Percentiles rank a stretch among this genome's conserved stretches.
Conservation (phyloP, 257 asterid genomes). For the Nicotiana tomentosiformis region DNA sequence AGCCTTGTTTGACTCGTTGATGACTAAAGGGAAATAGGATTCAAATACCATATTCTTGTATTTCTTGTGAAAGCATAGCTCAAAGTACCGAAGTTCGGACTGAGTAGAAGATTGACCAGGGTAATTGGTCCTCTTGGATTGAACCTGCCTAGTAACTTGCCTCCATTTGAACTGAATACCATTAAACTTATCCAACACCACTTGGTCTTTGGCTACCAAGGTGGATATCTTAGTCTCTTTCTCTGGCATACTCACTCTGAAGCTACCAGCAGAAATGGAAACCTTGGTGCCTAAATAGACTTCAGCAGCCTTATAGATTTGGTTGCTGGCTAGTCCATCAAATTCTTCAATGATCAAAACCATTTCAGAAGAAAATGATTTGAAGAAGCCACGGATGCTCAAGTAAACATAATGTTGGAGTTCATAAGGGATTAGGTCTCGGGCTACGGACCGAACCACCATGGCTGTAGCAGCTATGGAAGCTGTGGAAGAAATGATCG, state of each 20-base stretch:
- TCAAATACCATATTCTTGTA: conserved; percentile 29
- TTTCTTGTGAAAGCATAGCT: conserved; percentile 35
- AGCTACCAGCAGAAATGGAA: conserved; percentile 21
- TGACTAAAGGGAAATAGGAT: conserved; percentile 30
- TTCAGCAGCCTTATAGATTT: conserved; percentile 40
- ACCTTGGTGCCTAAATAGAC: conserved; percentile 32
- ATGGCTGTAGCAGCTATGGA: conserved; percentile 48
- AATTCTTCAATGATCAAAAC: conserved; percentile 33
- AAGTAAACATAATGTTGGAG: conserved; percentile 23
- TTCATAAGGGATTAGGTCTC: conserved; percentile 37
- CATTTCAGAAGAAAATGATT: conserved; percentile 28
- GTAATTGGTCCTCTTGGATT: conserved; percentile 17
- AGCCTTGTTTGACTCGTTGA: conserved; percentile 17
- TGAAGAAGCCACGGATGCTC: conserved; percentile 19
- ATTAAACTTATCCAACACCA: conserved; percentile 23
- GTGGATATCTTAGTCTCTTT: conserved; percentile 36
- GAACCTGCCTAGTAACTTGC: conserved; percentile 21
- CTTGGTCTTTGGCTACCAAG: conserved; percentile 27
- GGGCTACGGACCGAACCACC: conserved; percentile 38
- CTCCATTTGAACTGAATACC: conserved; percentile 35
- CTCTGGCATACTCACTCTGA: conserved; percentile 31
- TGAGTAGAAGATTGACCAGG: conserved; percentile 16
- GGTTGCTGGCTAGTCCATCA: conserved; percentile 32
- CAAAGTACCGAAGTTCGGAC: conserved; percentile 17
- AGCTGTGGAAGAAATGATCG: conserved; percentile 37